These are phyloP conservation scores for Fusarium irregulare DNA, from an alignment of 2,329 filamentous ascomycete species.

Conservation along the genomic window DNA sequence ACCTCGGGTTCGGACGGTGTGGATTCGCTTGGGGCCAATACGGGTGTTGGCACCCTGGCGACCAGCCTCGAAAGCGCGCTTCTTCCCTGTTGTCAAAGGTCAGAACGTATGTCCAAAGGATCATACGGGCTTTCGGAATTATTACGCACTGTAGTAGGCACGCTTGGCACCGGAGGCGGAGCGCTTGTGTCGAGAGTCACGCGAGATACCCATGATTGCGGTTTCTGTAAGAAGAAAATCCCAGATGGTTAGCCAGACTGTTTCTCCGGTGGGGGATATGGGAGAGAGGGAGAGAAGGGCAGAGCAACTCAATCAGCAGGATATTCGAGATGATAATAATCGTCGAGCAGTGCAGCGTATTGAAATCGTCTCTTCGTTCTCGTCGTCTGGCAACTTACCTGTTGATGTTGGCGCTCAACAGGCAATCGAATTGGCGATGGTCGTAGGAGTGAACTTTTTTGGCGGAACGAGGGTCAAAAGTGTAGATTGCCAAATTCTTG, in stretches of 20 bases:
- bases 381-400: constrained; percentile 55
- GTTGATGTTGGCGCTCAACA: constrained; percentile 61
- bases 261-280: constrained; percentile 6
- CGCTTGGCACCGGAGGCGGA: constrained; percentile 98
- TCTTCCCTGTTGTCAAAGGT: constrained; percentile 85
- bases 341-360: constrained; percentile 40
- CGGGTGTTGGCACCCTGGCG: constrained; percentile 99
- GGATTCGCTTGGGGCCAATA: constrained; percentile 97
- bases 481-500: constrained; percentile 53
- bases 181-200: constrained; percentile 99
- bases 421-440: constrained; percentile 60
- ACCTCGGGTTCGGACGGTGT: constrained; percentile 95
- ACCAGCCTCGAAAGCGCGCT: constrained; percentile 99
- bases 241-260: constrained; percentile 39
- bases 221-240: constrained; percentile 62
- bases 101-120: constrained; percentile 73
- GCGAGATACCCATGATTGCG: constrained; percentile 99
- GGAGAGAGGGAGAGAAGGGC: constrained; percentile 14
- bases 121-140: constrained; percentile 75
- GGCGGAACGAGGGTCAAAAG: constrained; percentile 47
- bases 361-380: constrained; percentile 37
- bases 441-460: constrained; percentile 55
- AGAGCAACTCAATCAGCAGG: constrained; percentile 39
- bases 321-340: constrained; percentile 40
- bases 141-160: constrained; percentile 84